Conservation (phyloP, 441 rosid species). For the Adansonia grandidieri region DNA sequence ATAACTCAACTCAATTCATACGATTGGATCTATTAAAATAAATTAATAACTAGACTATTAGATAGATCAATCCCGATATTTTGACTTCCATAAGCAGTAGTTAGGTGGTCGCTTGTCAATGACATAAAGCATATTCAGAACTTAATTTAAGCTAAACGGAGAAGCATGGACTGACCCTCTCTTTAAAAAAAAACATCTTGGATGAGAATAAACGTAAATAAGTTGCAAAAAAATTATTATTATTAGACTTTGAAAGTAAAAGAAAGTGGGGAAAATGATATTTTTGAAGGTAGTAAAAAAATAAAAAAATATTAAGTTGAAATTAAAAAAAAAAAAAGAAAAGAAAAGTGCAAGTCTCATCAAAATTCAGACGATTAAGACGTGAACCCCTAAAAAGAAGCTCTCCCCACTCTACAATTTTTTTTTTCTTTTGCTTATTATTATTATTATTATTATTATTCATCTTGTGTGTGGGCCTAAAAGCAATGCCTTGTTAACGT, state of each 20-base stretch:
- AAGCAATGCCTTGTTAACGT: slow-evolving; percentile 28
- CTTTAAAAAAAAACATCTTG: background rate
- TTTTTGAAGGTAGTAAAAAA: slow-evolving; percentile 23
- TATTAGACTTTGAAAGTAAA: background rate
- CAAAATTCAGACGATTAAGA: slow-evolving; percentile 47
- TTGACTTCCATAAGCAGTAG: slow-evolving; percentile 10
- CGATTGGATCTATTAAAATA: no score
- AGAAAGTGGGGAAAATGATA: background rate
- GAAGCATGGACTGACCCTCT: slow-evolving; percentile 35
- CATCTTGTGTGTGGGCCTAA: slow-evolving; percentile 33
- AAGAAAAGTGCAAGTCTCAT: slow-evolving; percentile 42
- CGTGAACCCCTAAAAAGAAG: slow-evolving; percentile 69
- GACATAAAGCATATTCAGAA: slow-evolving; percentile 2
- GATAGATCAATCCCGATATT: no score
- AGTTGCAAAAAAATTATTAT: background rate
- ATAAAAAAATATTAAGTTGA: background rate
- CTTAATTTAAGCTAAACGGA: slow-evolving; percentile 25
- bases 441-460: background rate
- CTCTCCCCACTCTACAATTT: slow-evolving; percentile 54
- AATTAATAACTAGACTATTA: no score
- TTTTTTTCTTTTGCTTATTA: background rate
- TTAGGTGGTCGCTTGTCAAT: slow-evolving; percentile 21
- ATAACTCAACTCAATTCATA: no score
- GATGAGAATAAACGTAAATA: background rate
- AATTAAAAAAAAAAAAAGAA: no score